These are phyloP conservation scores for Paracoccidioides lutzii DNA, from an alignment of 2,329 filamentous ascomycete genomes.

Conservation along the genomic window DNA sequence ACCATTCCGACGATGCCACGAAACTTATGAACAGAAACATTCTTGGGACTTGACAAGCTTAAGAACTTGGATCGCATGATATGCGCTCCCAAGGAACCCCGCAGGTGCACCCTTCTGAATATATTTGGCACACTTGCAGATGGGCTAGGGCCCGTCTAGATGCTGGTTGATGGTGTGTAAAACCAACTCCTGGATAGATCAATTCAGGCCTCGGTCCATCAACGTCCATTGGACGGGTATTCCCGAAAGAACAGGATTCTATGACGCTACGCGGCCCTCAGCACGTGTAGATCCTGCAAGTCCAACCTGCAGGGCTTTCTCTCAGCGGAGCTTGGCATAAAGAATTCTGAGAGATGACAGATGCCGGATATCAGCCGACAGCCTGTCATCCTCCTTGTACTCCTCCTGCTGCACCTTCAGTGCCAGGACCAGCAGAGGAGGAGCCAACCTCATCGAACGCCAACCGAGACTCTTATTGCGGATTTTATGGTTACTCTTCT, in stretches of 20 bases:
- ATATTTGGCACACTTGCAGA: conserved; percentile 4
- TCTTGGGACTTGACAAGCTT: conserved; percentile 8
- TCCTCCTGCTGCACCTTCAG: background rate
- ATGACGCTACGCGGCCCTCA: too few relatives aligned
- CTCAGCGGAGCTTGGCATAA: too few relatives aligned
- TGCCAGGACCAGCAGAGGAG: background rate
- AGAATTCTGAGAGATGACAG: too few relatives aligned
- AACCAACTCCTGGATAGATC: conserved; percentile 4
- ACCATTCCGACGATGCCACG: conserved; percentile 5
- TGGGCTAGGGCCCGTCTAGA: background rate
- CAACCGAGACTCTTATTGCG: conserved; percentile 9
- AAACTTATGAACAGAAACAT: conserved; percentile 5
- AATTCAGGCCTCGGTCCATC: conserved; percentile 1
- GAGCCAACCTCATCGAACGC: conserved; percentile 7
- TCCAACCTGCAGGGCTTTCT: too few relatives aligned
- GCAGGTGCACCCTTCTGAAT: conserved; percentile 3
- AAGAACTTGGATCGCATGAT: conserved; percentile 7
- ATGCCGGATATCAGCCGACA: background rate
- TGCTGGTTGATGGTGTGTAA: conserved; percentile 2
- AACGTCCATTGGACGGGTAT: background rate
- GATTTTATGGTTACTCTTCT: conserved; percentile 10
- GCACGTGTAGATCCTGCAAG: too few relatives aligned
- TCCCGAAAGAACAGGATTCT: background rate
- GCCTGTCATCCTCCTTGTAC: background rate
- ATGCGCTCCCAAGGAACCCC: conserved; percentile 6